Evolutionary conservation across 176 grass and related monocot genomes (phyloP), one percentile per base, ranked within the genome.

Genomic region (Areca catechu): DNA sequence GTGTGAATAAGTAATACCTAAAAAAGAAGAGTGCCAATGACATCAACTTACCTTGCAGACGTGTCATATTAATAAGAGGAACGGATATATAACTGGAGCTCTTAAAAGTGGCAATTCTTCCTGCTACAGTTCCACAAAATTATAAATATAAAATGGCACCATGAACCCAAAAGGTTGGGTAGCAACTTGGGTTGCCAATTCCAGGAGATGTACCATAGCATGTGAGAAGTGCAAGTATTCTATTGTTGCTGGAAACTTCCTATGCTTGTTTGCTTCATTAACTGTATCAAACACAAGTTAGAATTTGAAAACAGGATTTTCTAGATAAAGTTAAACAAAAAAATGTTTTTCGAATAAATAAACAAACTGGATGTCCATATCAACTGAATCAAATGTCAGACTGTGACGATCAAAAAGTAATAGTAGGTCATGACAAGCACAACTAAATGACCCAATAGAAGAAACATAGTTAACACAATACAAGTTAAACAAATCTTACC

Each of bases 401-500:
- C 12, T 17, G 19, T 62, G 20, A 18, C 3, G 14, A 1, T 23
- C 20, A 22, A 61, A 62, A 48, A 19, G 19, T 22, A 12, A 30
- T 16, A 62, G 3, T 6, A 47, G 7, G 2, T 17, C 5, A 51
- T 14, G 9, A 43, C 34, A 43, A 3, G 9, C 34, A 43, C 34
- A 43, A 43, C 7, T 43, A 43, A 34, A 43, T 43, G 34, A 43
- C 14, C 34, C 7, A 43, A 12, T 43, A 2, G 34, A 43, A 43
- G 34, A 49, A 65, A 5, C 49, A 65, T n/a, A 24, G 22, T 51
- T 23, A 51, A 51, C 10, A 24, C 3, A 5, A 17, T 25, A 17
- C 5, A 65, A 25, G 21, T 7, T 51, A 48, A 27, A 65, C 14
- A 17, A 5, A 17, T 53, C 14, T 7, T 80, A 91, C 86, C 80